These are phyloP conservation scores for Actinomortierella wolfii DNA, from an alignment of 371 early-diverging fungal species.

Conservation along the genomic window DNA sequence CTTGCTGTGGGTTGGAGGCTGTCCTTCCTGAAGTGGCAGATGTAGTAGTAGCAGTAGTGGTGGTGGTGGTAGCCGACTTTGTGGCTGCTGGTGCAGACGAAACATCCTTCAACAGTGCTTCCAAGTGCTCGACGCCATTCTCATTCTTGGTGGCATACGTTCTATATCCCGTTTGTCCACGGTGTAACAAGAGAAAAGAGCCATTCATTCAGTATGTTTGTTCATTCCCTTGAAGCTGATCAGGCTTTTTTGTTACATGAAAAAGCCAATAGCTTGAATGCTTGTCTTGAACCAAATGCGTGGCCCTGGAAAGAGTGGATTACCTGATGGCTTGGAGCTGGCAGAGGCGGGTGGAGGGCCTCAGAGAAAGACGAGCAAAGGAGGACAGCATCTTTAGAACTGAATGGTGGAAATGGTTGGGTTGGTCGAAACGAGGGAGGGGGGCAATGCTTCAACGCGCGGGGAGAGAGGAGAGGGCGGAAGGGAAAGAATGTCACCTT, in stretches of 20 bases:
- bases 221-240: slow-evolving; percentile 4
- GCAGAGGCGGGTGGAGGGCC: slow-evolving; percentile 8
- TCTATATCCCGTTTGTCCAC: no score
- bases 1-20: not conserved
- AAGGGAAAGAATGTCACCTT: no score
- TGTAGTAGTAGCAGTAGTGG: not conserved
- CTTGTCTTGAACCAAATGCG: not conserved
- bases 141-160: slow-evolving; percentile 8
- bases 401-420: no score
- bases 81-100: slow-evolving; percentile 12
- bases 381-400: slow-evolving; percentile 21
- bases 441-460: no score
- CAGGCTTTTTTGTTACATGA: not conserved
- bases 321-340: slow-evolving; percentile 27
- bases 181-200: no score
- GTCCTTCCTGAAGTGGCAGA: not conserved
- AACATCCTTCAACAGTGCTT: slow-evolving; percentile 30
- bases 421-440: no score
- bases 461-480: no score
- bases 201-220: slow-evolving; percentile 1
- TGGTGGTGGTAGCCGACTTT: slow-evolving; percentile 1
- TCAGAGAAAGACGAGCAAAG: slow-evolving; percentile 26
- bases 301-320: not conserved
- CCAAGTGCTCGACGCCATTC: slow-evolving; percentile 14
- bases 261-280: not conserved